Evolutionary conservation across 805 yeast species (phyloP), one percentile per base, ranked within the genome.

Genomic region (Scheffersomyces ergatensis): DNA sequence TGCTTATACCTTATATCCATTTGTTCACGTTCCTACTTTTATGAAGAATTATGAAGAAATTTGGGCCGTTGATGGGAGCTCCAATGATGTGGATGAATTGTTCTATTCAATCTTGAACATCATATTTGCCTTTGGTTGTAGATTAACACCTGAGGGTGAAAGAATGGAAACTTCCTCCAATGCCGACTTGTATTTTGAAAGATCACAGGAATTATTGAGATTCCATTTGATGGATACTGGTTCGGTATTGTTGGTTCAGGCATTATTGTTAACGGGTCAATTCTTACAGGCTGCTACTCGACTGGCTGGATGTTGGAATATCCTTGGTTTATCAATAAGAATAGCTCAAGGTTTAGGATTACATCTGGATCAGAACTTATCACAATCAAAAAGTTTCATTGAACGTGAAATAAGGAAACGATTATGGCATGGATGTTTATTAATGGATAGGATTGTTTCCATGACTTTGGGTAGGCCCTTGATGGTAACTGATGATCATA

Each of bases 391-490:
- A 31, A 44, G 45, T 23, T 34, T 27, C 19, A 46, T 55, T 25
- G 58, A 50, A 34, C 39, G 41, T 36, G 54, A 53, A 34, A 42
- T 55, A 33, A 44, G 56, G n/a, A 43, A 56, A 24, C 35, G 60
- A 23, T 36, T 55, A 16, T 55, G 60, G 60, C 53, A 50, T 34
- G 60, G 60, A 11, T 55, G 59, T 43, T 40, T 53, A 17, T 36
- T 55, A 11, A 49, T 55, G 48, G 60, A 55, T 39, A 46, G 58
- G 25, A 45, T 50, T 5, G 54, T 55, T 20, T 46, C 52, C 3
- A 46, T 53, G 48, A 53, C 58, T n/a, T 45, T 53, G 41, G 60
- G 60, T 4, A 41, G 60, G 14, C 58, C 60, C 4, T 34, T 47
- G 20, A 55, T 55, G 60, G 49, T 53, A 25, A 36, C 49, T 7